Evolutionary conservation across 495 filamentous ascomycete species (phyloP).

Genomic region (Aspergillus ellipticus): DNA sequence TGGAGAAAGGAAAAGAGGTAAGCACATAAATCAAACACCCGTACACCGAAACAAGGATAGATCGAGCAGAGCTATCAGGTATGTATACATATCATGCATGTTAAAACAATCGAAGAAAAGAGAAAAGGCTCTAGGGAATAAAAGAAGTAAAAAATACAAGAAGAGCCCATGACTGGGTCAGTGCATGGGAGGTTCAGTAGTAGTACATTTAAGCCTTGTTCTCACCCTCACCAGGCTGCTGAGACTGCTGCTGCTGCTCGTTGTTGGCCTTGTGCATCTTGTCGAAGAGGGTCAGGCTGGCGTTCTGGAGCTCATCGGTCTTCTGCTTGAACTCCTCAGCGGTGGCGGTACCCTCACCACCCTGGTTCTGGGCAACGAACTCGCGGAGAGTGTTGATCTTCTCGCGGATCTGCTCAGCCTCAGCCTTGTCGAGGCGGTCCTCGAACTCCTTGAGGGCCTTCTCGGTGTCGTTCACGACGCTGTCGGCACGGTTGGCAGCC

Average conservation of each 20-base stretch:
- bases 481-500: slow-evolving; percentile 93
- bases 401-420: slow-evolving; percentile 86
- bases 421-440: slow-evolving; percentile 93
- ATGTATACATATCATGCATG: slow-evolving; percentile 43
- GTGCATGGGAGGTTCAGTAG: slow-evolving; percentile 9
- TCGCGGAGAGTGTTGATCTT: slow-evolving; percentile 89
- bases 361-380: slow-evolving; percentile 90
- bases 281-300: slow-evolving; percentile 95
- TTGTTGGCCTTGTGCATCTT: slow-evolving; percentile 97
- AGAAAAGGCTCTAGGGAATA: slow-evolving; percentile 27
- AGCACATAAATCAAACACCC: slow-evolving; percentile 30
- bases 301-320: slow-evolving; percentile 94
- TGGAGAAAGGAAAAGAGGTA: slow-evolving; percentile 16
- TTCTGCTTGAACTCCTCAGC: slow-evolving; percentile 94
- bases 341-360: slow-evolving; percentile 79
- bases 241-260: slow-evolving; percentile 61
- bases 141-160: slow-evolving; percentile 21
- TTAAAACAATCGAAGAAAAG: slow-evolving; percentile 26
- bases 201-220: slow-evolving; percentile 68
- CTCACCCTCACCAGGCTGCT: slow-evolving; percentile 58
- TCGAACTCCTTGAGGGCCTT: slow-evolving; percentile 96
- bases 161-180: slow-evolving; percentile 21
- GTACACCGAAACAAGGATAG: slow-evolving; percentile 34
- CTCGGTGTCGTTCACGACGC: slow-evolving; percentile 95
- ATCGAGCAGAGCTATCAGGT: slow-evolving; percentile 25